Base-by-base conservation (phyloP, 768 basidiomycete genomes). In the Termitomyces sp. region DNA sequence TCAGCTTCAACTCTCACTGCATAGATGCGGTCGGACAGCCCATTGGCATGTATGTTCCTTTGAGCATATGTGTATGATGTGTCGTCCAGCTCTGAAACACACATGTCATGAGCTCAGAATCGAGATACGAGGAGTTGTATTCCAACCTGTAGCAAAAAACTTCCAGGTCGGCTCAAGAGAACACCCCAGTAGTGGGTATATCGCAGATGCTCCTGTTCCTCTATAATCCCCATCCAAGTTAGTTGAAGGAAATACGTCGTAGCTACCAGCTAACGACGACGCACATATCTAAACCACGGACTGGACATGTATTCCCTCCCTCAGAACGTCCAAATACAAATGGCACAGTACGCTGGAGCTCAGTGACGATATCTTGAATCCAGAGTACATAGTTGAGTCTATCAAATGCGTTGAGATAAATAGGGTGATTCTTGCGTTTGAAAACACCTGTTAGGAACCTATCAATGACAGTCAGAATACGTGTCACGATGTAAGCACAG, bases 341-440 rank as follows among this genome's bases (percentile, higher is more conserved):
- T 15, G 64, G 37, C 1, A 64, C 57, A 23, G 49, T 50, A 21
- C 63, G 50, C 52, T 58, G 49, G 33, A 73, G 66, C 3, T 71
- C 70, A 21, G 66, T 60, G 6, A 87, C 58, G 47, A 93, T 75
- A 63, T 92, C 88, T 71, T 91, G 84, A 23, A 92, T 73, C 90
- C 90, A 91, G 5, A 94, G 77, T 5, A 96, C 74, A 63, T 97
- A 97, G 68, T 97, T 94, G 44, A 95, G 68, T 62, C 94, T 93
- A 60, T 15, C 3, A n/a, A 45, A 11, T 23, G 15, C 19, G 23
- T 50, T 19, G 45, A 17, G 15, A 1, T 1, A 17, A 3, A 17
- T 31, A 12, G 14, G 8, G 3, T 12, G 31, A 30, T 14, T 40
- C 35, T 17, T 26, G 41, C 8, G 30, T 35, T 17, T 19, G 47